Percentiles rank a stretch among this genome's conserved stretches.
Evolutionary conservation across 2,329 filamentous ascomycete species (phyloP).

Genomic region (Basipetospora chlamydospora): DNA sequence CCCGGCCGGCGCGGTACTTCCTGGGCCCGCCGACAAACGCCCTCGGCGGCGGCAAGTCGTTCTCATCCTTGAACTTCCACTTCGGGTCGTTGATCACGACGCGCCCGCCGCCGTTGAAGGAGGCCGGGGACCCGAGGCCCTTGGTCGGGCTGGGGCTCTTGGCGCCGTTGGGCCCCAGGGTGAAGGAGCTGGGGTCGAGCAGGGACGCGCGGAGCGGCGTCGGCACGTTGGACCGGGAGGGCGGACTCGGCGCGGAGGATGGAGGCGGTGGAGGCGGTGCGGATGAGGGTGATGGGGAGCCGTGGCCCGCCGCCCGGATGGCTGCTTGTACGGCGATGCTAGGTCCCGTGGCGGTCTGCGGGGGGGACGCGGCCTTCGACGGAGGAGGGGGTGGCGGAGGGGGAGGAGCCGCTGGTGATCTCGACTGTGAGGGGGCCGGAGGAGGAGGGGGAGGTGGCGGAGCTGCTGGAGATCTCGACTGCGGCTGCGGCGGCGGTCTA

Average conservation of each 20-base stretch:
- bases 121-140: conserved; percentile 17
- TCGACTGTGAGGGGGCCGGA: conserved; percentile 23
- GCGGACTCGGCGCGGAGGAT: conserved; percentile 16
- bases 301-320: conserved; percentile 27
- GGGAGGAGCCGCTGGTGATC: too few relatives aligned
- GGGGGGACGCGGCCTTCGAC: conserved; percentile 19
- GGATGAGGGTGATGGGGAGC: conserved; percentile 20
- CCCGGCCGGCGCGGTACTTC: conserved; percentile 78
- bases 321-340: conserved; percentile 29
- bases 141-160: conserved; percentile 33
- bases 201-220: conserved; percentile 39
- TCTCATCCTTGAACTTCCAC: conserved; percentile 79
- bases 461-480: conserved; percentile 19
- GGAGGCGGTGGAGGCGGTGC: conserved; percentile 22
- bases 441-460: conserved; percentile 23
- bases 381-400: conserved; percentile 17
- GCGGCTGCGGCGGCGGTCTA: conserved; percentile 18
- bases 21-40: conserved; percentile 61
- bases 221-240: conserved; percentile 17
- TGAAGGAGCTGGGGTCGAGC: conserved; percentile 65
- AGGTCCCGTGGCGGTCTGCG: conserved; percentile 17
- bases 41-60: conserved; percentile 69
- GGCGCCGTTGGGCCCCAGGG: conserved; percentile 49
- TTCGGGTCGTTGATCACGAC: conserved; percentile 59
- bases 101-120: conserved; percentile 19